Conservation (phyloP, 2,329 filamentous ascomycete genomes). For the Colletotrichum camelliae region DNA sequence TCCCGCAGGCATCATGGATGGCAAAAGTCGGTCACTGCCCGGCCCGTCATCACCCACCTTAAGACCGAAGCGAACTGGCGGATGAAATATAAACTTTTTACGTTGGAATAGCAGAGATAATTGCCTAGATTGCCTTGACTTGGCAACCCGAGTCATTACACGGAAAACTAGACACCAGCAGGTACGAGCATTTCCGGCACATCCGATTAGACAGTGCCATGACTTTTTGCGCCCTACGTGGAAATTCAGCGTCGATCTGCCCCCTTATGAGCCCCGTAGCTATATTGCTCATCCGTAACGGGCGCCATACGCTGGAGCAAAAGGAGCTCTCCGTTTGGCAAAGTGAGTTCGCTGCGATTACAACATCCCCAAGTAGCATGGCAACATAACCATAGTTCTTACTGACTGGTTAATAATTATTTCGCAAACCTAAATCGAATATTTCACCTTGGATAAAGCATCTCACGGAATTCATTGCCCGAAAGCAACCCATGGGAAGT, state of each 20-base stretch:
- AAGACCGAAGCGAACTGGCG: neutral
- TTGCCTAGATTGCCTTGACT: neutral
- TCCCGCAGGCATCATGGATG: neutral
- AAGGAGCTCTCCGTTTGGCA: rapidly evolving
- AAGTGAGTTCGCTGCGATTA: neutral
- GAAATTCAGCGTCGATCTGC: neutral
- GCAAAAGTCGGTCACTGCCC: neutral
- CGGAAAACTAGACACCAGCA: neutral
- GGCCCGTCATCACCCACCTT: neutral
- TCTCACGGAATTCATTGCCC: neutral
- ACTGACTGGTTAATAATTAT: neutral
- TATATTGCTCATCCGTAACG: neutral
- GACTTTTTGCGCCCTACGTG: neutral
- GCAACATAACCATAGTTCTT: neutral
- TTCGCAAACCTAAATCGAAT: neutral
- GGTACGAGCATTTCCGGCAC: neutral
- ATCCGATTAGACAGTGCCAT: neutral
- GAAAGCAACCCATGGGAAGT: rapidly evolving
- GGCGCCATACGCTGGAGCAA: neutral
- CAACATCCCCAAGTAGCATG: rapidly evolving
- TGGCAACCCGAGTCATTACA: neutral
- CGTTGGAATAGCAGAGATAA: neutral
- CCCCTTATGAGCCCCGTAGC: neutral
- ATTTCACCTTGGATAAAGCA: rapidly evolving
- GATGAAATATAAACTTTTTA: neutral